Conservation (phyloP, 2,329 filamentous ascomycete genomes). For the Gaeumannomyces tritici region DNA sequence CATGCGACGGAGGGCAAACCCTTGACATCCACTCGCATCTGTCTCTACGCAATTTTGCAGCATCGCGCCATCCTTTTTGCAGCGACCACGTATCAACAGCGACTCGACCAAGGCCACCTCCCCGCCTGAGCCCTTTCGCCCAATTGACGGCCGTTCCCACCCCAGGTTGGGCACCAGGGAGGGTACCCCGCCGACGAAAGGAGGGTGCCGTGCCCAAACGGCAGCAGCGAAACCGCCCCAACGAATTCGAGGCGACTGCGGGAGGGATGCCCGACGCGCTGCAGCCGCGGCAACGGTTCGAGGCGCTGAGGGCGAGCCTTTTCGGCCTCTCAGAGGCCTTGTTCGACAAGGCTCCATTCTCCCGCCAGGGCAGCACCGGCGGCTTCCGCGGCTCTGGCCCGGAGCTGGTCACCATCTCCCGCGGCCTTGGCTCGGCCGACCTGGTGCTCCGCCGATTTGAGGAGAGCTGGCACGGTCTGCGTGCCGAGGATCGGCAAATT, state of each 20-base stretch:
- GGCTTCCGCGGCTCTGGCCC: slow-evolving; percentile 4
- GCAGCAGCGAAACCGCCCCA: neutral
- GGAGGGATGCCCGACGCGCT: neutral
- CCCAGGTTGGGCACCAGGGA: neutral
- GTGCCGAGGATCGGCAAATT: neutral
- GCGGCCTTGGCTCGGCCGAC: slow-evolving; percentile 3
- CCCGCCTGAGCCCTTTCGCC: neutral
- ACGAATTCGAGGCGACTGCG: neutral
- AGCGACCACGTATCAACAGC: neutral
- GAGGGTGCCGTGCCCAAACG: neutral
- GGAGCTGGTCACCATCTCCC: slow-evolving; percentile 1
- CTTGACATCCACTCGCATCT: neutral
- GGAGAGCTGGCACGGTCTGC: slow-evolving; percentile 2
- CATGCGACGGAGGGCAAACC: neutral
- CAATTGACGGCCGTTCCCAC: neutral
- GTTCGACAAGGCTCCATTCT: slow-evolving; percentile 5
- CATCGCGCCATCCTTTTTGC: neutral
- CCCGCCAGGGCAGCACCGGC: neutral
- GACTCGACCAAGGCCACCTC: neutral
- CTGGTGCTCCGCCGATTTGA: slow-evolving; percentile 2
- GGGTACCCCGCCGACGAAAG: neutral
- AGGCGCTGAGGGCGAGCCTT: slow-evolving; percentile 2
- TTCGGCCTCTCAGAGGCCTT: slow-evolving; percentile 3
- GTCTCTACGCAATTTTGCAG: neutral
- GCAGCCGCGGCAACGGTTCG: slow-evolving; percentile 3